Base-by-base conservation (phyloP, 2,329 filamentous ascomycete species). In the Ceratocystiopsis brevicomis region DNA sequence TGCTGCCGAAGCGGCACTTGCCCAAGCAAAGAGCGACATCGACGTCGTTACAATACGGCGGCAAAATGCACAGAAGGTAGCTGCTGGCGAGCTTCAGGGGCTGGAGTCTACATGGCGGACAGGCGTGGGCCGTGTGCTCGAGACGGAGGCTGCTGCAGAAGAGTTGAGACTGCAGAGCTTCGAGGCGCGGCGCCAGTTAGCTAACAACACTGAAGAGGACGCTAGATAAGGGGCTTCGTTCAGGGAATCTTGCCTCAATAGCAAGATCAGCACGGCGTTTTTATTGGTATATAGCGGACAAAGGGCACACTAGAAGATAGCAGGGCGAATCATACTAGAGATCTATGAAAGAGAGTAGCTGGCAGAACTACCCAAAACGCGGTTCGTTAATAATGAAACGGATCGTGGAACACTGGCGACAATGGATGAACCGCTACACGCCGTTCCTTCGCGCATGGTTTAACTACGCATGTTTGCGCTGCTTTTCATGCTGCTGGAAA, bases 91-190 rank as follows among this genome's bases (percentile, higher is more conserved):
- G 67, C 64, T 95, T 54, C 65, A 64, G 45, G 71, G 72, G 4
- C 59, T 61, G 34, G 83, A 92, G 54, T 76, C 83, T 47, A 73
- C 71, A 3, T 96, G 88, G 88, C 77, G 72, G 60, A 70, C 66
- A 41, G 83, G 83, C 19, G 73, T 96, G 1, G 81, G 81, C 3
- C 71, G 76, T 47, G 78, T 90, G 39, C 63, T 96, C 36, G 86
- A 95, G 70, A 82, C 83, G 0, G 84, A 95, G 65, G 69, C 88
- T 43, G 90, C 86, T 0, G 79, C 78, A 11, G 83, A 93, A 61
- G 69, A 67, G 40, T 53, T 95, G 53, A 68, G 75, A 55, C 63
- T 65, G 51, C 70, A 82, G 59, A 73, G 85, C 42, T 55, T 85
- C 47, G 74, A 78, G 52, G 68, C 69, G 56, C 68, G 78, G 59